phyloP scores from a whole-genome alignment of 2,329 filamentous ascomycete genomes.

The Penicillium concentricum region DNA sequence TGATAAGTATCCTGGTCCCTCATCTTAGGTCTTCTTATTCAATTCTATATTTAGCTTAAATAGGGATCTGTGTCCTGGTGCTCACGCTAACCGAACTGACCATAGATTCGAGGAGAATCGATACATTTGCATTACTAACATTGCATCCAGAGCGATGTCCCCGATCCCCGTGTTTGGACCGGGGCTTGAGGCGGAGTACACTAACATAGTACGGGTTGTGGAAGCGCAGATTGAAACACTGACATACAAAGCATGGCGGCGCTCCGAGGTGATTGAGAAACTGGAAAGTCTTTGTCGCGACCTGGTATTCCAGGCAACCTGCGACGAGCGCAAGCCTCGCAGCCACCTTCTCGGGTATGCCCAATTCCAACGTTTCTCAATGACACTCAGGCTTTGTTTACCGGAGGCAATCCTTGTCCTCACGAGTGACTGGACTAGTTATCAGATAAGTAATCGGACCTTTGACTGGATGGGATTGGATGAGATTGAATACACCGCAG shows the following conservation, averaged over 20 bases:
- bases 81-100: rapidly evolving
- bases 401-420: not conserved
- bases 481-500: not conserved
- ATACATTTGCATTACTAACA: not conserved
- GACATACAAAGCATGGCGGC: not conserved
- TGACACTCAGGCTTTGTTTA: not conserved
- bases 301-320: not conserved
- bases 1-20: not conserved
- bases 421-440: not conserved
- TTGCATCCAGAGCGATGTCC: not conserved
- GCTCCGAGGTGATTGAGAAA: not conserved
- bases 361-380: not conserved
- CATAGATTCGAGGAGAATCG: not conserved
- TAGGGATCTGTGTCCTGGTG: not conserved
- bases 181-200: not conserved
- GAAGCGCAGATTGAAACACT: not conserved
- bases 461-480: not conserved
- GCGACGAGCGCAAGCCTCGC: not conserved
- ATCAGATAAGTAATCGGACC: not conserved
- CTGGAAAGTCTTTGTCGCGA: not conserved
- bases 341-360: not conserved
- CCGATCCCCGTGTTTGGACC: not conserved
- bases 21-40: not conserved
- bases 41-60: not conserved
- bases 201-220: not conserved